phyloP scores from a whole-genome alignment of 1,284 basidiomycete genomes.

The Termitomyces sp. region DNA sequence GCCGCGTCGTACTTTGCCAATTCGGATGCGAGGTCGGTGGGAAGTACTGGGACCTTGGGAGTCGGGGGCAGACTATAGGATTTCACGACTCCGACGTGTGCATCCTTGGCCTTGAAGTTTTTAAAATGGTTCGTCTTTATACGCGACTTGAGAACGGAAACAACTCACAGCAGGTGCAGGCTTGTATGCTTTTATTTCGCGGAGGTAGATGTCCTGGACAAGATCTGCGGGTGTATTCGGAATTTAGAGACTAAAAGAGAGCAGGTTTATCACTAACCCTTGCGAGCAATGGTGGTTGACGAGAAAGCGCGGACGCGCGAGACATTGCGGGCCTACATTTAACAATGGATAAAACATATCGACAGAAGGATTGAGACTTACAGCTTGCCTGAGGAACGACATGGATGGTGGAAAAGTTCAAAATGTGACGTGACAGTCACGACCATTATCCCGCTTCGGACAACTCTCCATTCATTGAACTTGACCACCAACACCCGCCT shows the following conservation, averaged over 20 bases:
- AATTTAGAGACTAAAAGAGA: conserved; percentile 20
- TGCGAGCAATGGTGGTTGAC: conserved; percentile 60
- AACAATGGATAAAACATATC: conserved; percentile 4
- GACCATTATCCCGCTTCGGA: conserved; percentile 2
- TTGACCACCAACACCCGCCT: conserved; percentile 12
- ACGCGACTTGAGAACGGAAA: background rate
- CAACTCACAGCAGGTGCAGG: conserved; percentile 42
- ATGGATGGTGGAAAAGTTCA: conserved; percentile 43
- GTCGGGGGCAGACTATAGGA: conserved; percentile 61
- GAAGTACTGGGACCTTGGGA: conserved; percentile 68
- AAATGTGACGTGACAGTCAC: conserved; percentile 33
- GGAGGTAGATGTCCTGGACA: conserved; percentile 89
- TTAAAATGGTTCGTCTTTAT: conserved; percentile 1
- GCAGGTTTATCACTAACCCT: conserved; percentile 45
- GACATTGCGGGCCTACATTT: conserved; percentile 33
- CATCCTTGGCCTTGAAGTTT: conserved; percentile 65
- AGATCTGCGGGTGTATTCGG: conserved; percentile 65
- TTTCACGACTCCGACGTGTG: conserved; percentile 79
- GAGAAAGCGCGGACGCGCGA: conserved; percentile 55
- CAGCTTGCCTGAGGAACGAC: conserved; percentile 61
- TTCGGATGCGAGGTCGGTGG: conserved; percentile 77
- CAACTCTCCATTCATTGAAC: background rate
- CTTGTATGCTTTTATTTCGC: conserved; percentile 90
- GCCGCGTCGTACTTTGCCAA: conserved; percentile 75
- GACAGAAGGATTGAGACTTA: conserved; percentile 26